Base-by-base conservation (phyloP, 495 filamentous ascomycete genomes). In the Massariosphaeria phaeospora region DNA sequence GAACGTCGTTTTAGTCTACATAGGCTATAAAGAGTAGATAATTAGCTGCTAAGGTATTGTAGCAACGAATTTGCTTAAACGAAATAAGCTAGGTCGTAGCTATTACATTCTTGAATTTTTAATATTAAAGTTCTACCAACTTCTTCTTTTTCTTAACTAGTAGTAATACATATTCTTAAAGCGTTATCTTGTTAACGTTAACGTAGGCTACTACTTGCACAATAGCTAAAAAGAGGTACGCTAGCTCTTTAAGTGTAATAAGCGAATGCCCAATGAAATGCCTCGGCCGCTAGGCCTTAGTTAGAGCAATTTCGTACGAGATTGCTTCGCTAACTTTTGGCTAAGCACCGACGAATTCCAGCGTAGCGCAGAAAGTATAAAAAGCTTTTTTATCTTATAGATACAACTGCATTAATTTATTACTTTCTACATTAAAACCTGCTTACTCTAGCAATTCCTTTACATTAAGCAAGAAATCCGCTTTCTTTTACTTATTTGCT, bases 141-240 rank as follows among this genome's bases (percentile, higher is more conserved):
- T 21, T 21, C 20, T 43, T n/a, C 39, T 64, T 53, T 27, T 52
- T 30, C 21, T 47, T 31, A 31, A 33, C 26, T 17, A 66, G 35
- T 11, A 57, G 52, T n/a, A 51, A 33, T 1, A 61, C 17, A 49
- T 66, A 64, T 4, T 64, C 53, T 9, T 27, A 15, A 0, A 64
- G 12, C 0, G 62, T 55, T 38, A 54, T 49, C 6, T 27, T 36
- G 54, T 62, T 65, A 2, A 21, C 35, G 35, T 65, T 58, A 18
- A 67, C 57, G 44, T 67, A 66, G 18, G 65, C 64, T 35, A 61
- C 59, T 18, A 61, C 65, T 55, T 67, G 65, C 23, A 52, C 57
- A 24, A 67, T 64, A n/a, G 65, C 64, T 33, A 67, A 52, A 5
- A 64, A 60, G 6, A 67, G 59, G 40, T 61, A 61, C 4, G 53